Percentiles rank a stretch among this genome's conserved stretches.
Evolutionary conservation across 1,139 yeast species (phyloP).

Genomic region (Taphrina pruni): DNA sequence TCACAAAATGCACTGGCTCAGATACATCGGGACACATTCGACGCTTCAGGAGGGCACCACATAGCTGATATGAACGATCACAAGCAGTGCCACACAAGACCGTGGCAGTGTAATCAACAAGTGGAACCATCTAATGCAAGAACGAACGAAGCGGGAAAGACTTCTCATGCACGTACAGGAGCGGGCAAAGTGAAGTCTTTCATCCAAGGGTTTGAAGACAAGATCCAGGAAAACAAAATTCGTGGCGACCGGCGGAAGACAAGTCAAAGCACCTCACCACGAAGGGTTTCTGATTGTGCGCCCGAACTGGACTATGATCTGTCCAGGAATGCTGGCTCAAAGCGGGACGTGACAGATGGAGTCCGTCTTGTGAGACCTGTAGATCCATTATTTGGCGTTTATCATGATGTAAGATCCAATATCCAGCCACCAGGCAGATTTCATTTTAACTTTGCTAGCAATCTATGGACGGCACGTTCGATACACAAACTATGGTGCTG

Average conservation of each 20-base stretch:
- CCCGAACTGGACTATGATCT: no score
- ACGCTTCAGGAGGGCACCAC: background rate
- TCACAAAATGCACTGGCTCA: background rate
- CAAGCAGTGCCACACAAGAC: background rate
- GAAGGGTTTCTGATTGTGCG: background rate
- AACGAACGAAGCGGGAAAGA: background rate
- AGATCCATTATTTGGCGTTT: conserved; percentile 4
- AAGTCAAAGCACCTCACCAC: background rate
- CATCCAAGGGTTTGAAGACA: conserved; percentile 23
- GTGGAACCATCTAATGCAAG: background rate
- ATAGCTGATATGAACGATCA: background rate
- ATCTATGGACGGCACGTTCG: conserved; percentile 4
- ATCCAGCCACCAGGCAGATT: background rate
- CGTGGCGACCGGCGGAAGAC: conserved; percentile 1
- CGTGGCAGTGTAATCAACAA: background rate
- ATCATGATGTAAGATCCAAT: conserved; percentile 16
- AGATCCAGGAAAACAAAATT: conserved; percentile 12
- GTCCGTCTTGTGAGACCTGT: conserved; percentile 5
- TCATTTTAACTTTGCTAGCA: background rate
- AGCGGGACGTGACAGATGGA: background rate
- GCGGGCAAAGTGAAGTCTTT: conserved; percentile 4
- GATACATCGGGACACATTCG: background rate
- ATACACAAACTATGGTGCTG: conserved; percentile 6
- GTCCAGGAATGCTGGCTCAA: background rate
- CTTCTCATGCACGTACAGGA: background rate